A percentile compares a stretch with the other conserved stretches of the same genome.
Conservation (phyloP, 75 land plant genomes). For the Pseudotsuga menziesii region DNA sequence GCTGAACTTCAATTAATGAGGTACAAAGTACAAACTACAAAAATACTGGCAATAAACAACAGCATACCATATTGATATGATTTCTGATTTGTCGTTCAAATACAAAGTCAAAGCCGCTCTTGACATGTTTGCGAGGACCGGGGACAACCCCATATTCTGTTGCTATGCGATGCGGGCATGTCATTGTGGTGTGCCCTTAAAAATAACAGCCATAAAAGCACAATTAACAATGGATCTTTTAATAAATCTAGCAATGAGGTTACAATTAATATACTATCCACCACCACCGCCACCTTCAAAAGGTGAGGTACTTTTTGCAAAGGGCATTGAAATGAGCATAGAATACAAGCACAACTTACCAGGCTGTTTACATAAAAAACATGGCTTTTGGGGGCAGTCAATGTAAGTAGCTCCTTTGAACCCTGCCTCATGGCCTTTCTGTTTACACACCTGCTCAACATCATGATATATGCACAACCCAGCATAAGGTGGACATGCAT, state of each 20-base stretch:
- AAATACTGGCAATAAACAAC: background rate
- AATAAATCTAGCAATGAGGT: background rate
- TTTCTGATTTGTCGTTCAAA: conserved; percentile 69
- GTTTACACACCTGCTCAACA: conserved; percentile 77
- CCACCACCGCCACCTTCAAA: background rate
- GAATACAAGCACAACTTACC: conserved; percentile 35
- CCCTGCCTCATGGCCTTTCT: conserved; percentile 88
- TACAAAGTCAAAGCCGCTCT: conserved; percentile 58
- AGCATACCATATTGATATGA: conserved; percentile 44
- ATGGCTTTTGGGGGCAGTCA: conserved; percentile 94
- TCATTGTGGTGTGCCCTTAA: conserved; percentile 89
- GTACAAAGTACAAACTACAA: background rate
- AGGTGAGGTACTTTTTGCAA: background rate
- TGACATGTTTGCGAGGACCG: conserved; percentile 48
- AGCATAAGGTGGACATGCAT: no score
- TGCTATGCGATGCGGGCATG: conserved; percentile 89
- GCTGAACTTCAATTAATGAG: background rate
- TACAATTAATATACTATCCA: background rate
- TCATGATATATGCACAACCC: background rate
- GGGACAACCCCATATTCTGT: conserved; percentile 84
- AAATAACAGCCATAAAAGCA: conserved; percentile 4
- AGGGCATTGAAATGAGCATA: background rate
- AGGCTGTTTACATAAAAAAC: conserved; percentile 91
- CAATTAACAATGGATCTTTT: background rate
- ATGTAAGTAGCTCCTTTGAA: conserved; percentile 91